These are phyloP conservation scores for Cladophialophora immunda DNA, from an alignment of 2,329 filamentous ascomycete species.

Conservation along the genomic window DNA sequence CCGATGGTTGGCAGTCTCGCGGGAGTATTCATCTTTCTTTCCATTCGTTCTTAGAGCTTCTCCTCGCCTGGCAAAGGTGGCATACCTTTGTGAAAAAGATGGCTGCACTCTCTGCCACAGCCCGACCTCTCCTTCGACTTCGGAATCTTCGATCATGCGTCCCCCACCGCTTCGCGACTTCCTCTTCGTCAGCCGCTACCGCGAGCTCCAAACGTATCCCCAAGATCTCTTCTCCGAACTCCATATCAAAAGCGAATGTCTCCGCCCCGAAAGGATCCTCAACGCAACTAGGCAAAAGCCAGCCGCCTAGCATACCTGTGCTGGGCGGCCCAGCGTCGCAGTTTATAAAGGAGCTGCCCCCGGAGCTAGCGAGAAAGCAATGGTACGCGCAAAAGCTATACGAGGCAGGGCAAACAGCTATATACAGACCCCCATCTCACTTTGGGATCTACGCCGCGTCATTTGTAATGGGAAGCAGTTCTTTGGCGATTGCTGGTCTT, in stretches of 20 bases:
- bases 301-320: constrained; percentile 7
- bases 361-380: constrained; percentile 25
- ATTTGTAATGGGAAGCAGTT: constrained; percentile 28
- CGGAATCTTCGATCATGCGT: constrained; percentile 15
- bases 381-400: constrained; percentile 34
- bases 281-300: neutral
- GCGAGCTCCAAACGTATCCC: neutral
- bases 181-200: constrained; percentile 6
- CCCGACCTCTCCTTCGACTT: constrained; percentile 23
- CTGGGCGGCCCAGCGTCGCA: neutral
- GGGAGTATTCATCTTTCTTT: neutral
- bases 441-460: constrained; percentile 30
- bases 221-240: neutral
- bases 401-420: constrained; percentile 25
- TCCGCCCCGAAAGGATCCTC: neutral
- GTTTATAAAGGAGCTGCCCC: constrained; percentile 15
- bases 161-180: constrained; percentile 23
- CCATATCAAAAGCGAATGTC: neutral
- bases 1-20: constrained; percentile 1
- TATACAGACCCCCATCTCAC: constrained; percentile 34
- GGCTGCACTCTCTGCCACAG: constrained; percentile 12
- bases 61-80: neutral
- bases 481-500: constrained; percentile 21
- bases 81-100: constrained; percentile 10
- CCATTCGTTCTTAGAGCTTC: constrained; percentile 1